Evolutionary conservation across 495 filamentous ascomycete species (phyloP).

Genomic region (Niebla homalea): DNA sequence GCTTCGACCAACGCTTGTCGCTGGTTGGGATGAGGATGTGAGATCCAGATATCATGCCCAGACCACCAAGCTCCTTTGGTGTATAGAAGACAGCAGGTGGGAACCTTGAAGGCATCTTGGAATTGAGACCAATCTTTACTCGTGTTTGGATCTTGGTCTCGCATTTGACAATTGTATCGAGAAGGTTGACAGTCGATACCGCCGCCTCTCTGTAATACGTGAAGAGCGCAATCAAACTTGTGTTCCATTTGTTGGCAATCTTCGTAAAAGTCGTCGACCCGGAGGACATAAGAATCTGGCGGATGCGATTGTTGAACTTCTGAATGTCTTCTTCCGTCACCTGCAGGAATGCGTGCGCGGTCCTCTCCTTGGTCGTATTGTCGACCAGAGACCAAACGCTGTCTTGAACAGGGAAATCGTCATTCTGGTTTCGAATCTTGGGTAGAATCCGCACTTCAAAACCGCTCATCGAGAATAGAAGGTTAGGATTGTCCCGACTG

Average conservation of each 20-base stretch:
- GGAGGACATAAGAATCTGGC: conserved; percentile 98
- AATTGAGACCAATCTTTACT: conserved; percentile 98
- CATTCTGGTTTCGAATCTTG: conserved; percentile 87
- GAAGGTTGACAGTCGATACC: conserved; percentile 87
- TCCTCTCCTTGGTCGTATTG: conserved; percentile 90
- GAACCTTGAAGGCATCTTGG: conserved; percentile 99
- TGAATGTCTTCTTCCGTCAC: conserved; percentile 97
- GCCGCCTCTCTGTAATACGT: conserved; percentile 98
- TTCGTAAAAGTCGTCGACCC: conserved; percentile 99
- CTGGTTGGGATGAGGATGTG: conserved; percentile 97
- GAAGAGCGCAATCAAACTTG: conserved; percentile 93
- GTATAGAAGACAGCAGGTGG: conserved; percentile 99
- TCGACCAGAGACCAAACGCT: conserved; percentile 97
- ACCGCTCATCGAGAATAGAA: conserved; percentile 95
- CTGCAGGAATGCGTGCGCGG: conserved; percentile 94
- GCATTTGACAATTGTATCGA: conserved; percentile 98
- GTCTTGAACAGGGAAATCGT: conserved; percentile 95
- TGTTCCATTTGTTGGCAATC: conserved; percentile 99
- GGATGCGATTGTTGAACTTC: conserved; percentile 98
- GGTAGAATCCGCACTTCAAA: conserved; percentile 97
- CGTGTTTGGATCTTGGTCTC: conserved; percentile 99
- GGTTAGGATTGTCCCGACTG: conserved; percentile 93
- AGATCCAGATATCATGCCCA: conserved; percentile 98
- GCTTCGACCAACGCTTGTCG: conserved; percentile 96
- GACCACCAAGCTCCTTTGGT: conserved; percentile 91